Evolutionary conservation across 352 stramenopile genomes (phyloP), one percentile per base, ranked within the genome.

Genomic region (Paralagenidium karlingii): DNA sequence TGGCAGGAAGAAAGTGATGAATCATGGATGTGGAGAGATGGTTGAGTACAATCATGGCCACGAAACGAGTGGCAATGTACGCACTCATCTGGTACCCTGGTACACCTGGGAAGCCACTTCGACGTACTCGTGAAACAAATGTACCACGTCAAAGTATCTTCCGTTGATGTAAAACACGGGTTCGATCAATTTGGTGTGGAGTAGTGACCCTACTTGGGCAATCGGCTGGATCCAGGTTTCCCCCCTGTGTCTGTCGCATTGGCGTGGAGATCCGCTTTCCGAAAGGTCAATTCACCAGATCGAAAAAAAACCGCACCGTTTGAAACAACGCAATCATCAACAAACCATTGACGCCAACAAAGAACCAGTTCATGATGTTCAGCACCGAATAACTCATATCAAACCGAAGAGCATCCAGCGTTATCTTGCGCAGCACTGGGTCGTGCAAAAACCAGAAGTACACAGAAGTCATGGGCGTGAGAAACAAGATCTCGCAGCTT

Each of bases 361-460:
- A n/a, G n/a, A n/a, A n/a, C n/a, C n/a, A n/a, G n/a, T n/a, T n/a
- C n/a, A n/a, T n/a, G n/a, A n/a, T n/a, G n/a, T n/a, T n/a, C n/a
- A n/a, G n/a, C n/a, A n/a, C n/a, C n/a, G n/a, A n/a, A n/a, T n/a
- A n/a, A n/a, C n/a, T n/a, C 29, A 63, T 67, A 53, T 63, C 63
- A 50, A 61, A 67, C 43, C 63, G 63, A 21, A 67, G 52, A 24
- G 63, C 49, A 16, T 48, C 38, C 32, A 58, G 34, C 22, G 42
- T 31, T 5, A 44, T 47, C 10, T 61, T 24, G 33, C n/a, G n/a
- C n/a, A n/a, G n/a, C n/a, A n/a, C n/a, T n/a, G n/a, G n/a, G n/a
- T n/a, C n/a, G n/a, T n/a, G n/a, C n/a, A n/a, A n/a, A n/a, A n/a
- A n/a, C n/a, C 60, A 67, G 7, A 45, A 30, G 26, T 67, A 67